A percentile compares a stretch with the other conserved stretches of the same genome.
These are phyloP conservation scores for Kuraishia cidri DNA, from an alignment of 805 yeast species.

Conservation along the genomic window DNA sequence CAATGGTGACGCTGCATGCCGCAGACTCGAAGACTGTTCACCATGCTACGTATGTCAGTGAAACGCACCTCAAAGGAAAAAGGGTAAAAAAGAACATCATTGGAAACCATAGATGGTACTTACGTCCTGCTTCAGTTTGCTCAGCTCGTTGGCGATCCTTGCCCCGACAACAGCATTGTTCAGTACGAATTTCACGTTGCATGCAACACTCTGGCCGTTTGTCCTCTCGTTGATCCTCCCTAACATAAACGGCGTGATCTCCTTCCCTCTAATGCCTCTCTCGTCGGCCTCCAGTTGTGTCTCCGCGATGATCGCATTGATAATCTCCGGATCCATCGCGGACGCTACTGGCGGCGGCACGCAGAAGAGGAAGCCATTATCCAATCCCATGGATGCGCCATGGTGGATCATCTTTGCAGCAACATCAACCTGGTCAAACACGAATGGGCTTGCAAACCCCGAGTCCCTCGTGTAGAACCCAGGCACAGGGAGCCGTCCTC, in stretches of 20 bases:
- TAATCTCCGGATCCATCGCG: constrained; percentile 47
- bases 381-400: constrained; percentile 39
- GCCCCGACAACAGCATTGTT: constrained; percentile 70
- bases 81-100: no score
- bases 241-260: constrained; percentile 71
- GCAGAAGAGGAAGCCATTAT: constrained; percentile 71
- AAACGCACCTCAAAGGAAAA: no score
- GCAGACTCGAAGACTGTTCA: no score
- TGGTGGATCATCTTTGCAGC: constrained; percentile 57
- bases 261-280: constrained; percentile 56
- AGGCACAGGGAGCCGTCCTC: constrained; percentile 49
- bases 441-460: constrained; percentile 63
- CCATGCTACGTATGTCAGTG: no score
- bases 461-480: constrained; percentile 79
- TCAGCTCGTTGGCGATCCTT: constrained; percentile 49
- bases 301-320: constrained; percentile 43
- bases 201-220: constrained; percentile 56
- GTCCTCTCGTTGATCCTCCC: constrained; percentile 59
- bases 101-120: no score
- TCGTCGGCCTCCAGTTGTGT: constrained; percentile 50
- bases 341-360: constrained; percentile 67
- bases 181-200: constrained; percentile 68
- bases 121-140: constrained; percentile 23
- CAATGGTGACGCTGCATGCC: no score
- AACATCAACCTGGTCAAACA: constrained; percentile 37